Evolutionary conservation across 768 basidiomycete species (phyloP).

Genomic region (Mycena haematopus): DNA sequence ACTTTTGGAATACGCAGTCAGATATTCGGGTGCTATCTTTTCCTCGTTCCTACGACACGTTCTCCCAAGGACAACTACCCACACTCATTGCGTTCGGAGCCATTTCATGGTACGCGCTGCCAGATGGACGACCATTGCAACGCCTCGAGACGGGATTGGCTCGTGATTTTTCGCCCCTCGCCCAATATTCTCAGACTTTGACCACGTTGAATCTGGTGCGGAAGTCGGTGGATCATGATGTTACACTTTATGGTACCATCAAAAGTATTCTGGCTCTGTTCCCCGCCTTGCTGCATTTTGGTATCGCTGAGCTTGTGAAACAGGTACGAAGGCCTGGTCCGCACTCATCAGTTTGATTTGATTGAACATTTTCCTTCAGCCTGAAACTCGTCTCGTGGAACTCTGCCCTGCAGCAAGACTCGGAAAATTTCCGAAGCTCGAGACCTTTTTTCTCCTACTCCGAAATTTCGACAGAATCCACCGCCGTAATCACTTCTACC

Average conservation of each 20-base stretch:
- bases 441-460: conserved; percentile 5
- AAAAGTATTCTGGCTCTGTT: not conserved
- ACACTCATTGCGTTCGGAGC: conserved; percentile 1
- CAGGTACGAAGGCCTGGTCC: not conserved
- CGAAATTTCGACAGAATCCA: conserved; percentile 11
- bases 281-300: conserved; percentile 6
- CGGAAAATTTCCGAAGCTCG: not conserved
- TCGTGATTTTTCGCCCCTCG: not conserved
- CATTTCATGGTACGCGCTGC: not conserved
- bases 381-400: not conserved
- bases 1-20: conserved; percentile 9
- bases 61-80: not conserved
- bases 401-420: not conserved
- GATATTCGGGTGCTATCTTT: conserved; percentile 7
- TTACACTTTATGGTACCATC: not conserved
- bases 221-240: not conserved
- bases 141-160: not conserved
- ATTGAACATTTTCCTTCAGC: not conserved
- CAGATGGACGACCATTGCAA: not conserved
- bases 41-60: not conserved
- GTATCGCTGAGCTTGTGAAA: not conserved
- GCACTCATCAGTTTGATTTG: not conserved
- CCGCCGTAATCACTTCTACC: not conserved
- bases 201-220: conserved; percentile 7
- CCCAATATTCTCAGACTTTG: conserved; percentile 1